phyloP scores from a whole-genome alignment of 208 protist genomes.

The Jaenimonas drosophilae region DNA sequence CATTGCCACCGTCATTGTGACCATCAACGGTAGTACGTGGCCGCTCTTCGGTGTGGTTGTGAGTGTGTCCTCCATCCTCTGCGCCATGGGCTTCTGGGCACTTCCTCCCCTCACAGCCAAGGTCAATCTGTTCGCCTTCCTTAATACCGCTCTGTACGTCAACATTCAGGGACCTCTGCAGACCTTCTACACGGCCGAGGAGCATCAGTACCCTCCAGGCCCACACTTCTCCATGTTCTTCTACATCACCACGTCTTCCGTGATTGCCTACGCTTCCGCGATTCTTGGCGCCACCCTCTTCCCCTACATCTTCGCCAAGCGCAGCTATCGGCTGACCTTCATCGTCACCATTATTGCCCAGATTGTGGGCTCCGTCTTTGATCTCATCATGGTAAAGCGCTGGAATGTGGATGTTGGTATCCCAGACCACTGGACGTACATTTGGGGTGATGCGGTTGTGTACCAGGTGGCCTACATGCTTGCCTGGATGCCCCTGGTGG shows the following conservation, averaged over 20 bases:
- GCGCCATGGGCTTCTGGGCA: slow-evolving; percentile 36
- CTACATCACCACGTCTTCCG: slow-evolving; percentile 40
- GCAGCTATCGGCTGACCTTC: slow-evolving; percentile 45
- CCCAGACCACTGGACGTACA: slow-evolving; percentile 58
- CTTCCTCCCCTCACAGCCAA: slow-evolving; percentile 57
- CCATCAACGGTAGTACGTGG: slow-evolving; percentile 10
- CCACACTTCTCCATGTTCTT: slow-evolving; percentile 61
- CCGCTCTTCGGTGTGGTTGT: slow-evolving; percentile 9
- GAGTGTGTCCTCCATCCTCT: slow-evolving; percentile 22
- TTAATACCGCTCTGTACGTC: slow-evolving; percentile 42
- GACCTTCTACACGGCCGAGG: slow-evolving; percentile 38
- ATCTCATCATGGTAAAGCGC: slow-evolving; percentile 65
- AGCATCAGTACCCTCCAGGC: slow-evolving; percentile 29
- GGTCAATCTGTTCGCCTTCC: slow-evolving; percentile 52
- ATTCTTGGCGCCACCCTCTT: slow-evolving; percentile 50
- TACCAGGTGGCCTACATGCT: slow-evolving; percentile 55
- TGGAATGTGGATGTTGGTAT: slow-evolving; percentile 51
- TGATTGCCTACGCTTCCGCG: slow-evolving; percentile 44
- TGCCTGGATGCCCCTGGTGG: slow-evolving; percentile 53
- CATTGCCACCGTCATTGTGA: slow-evolving; percentile 20
- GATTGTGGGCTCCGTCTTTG: slow-evolving; percentile 39
- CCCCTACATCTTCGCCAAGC: slow-evolving; percentile 47
- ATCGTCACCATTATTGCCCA: slow-evolving; percentile 30
- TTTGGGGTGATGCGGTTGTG: slow-evolving; percentile 53
- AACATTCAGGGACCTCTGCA: slow-evolving; percentile 49